Percentiles rank a stretch among this genome's conserved stretches.
Conservation (phyloP, 345 rosid genomes). For the Hibiscus tridactylites region DNA sequence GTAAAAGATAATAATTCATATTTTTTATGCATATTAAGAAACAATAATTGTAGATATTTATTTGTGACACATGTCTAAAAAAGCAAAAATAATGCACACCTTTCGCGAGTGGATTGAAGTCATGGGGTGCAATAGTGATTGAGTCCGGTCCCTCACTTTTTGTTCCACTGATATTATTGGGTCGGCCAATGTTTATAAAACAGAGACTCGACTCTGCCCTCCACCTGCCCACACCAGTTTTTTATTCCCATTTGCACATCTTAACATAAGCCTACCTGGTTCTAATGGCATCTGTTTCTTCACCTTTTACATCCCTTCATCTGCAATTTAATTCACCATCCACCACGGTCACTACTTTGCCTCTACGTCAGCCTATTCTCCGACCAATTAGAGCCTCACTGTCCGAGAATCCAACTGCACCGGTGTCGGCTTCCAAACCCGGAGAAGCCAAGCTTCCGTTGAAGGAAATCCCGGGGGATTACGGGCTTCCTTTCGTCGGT, state of each 20-base stretch:
- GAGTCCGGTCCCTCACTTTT: neutral
- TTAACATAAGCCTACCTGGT: neutral
- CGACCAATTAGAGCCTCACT: conserved; percentile 33
- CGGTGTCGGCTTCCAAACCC: neutral
- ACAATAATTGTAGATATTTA: too few relatives aligned
- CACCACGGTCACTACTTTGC: neutral
- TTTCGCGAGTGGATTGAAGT: neutral
- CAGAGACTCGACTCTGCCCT: neutral
- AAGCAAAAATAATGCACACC: neutral
- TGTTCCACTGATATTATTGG: neutral
- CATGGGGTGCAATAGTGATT: neutral
- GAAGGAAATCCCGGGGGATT: conserved; percentile 58
- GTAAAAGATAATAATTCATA: too few relatives aligned
- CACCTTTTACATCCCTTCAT: neutral
- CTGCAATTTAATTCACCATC: neutral
- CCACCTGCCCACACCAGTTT: neutral
- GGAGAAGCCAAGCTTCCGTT: conserved; percentile 37
- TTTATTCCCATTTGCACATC: neutral
- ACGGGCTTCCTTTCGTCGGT: conserved; percentile 70
- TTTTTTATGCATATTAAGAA: too few relatives aligned
- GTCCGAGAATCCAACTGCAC: conserved; percentile 27
- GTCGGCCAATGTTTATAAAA: neutral
- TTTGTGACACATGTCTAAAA: too few relatives aligned
- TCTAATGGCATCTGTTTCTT: conserved; percentile 5
- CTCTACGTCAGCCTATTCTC: neutral